Conservation (phyloP, 2,329 filamentous ascomycete genomes). For the Cadophora malorum region DNA sequence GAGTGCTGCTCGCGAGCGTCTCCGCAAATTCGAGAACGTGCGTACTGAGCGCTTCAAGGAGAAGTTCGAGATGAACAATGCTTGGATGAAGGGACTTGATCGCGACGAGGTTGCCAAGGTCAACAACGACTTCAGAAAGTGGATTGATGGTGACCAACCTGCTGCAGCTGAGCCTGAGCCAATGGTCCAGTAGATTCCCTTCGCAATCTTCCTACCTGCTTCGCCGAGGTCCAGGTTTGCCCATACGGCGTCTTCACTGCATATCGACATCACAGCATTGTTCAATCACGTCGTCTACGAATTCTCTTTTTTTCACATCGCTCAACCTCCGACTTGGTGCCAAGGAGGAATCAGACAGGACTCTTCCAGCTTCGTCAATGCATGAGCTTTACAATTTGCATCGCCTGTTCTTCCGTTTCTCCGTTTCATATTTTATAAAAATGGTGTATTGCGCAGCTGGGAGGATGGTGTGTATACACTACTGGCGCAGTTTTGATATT, state of each 20-base stretch:
- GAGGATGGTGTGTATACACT: background rate
- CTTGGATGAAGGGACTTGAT: conserved; percentile 56
- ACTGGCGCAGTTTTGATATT: background rate
- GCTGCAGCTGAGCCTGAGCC: conserved; percentile 14
- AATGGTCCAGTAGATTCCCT: conserved; percentile 5
- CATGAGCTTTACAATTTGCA: background rate
- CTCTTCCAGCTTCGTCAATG: background rate
- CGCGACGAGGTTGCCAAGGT: conserved; percentile 56
- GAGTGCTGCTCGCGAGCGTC: conserved; percentile 41
- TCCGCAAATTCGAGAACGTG: conserved; percentile 45
- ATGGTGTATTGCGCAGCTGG: background rate
- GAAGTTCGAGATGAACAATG: conserved; percentile 59
- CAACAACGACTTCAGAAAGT: conserved; percentile 54
- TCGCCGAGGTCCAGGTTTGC: background rate
- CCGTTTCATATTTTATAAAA: background rate
- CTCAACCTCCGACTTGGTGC: background rate
- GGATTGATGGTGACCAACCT: conserved; percentile 48
- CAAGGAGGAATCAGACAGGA: background rate
- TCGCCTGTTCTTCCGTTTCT: background rate
- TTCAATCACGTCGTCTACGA: conserved; percentile 5
- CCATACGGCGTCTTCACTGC: background rate
- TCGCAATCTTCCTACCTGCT: background rate
- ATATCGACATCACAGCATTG: background rate
- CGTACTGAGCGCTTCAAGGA: conserved; percentile 55
- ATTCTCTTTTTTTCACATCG: background rate